These are phyloP conservation scores for Oenanthe sinensis DNA, from an alignment of 129 eudicot genomes.

Conservation along the genomic window DNA sequence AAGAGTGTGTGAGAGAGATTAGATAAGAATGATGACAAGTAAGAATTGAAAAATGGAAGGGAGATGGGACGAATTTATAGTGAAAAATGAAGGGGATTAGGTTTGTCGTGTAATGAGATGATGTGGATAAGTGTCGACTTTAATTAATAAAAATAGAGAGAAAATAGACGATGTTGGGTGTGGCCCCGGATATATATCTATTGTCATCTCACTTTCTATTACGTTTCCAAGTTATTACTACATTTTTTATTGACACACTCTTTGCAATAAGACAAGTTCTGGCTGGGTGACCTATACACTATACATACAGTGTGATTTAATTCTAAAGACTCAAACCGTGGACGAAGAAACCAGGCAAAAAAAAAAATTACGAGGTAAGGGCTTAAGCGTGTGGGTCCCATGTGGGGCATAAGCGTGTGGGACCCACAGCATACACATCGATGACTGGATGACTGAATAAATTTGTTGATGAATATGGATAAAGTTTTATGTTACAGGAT, in stretches of 20 bases:
- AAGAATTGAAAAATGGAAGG: not conserved
- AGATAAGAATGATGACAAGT: not conserved
- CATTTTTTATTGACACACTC: too few species aligned
- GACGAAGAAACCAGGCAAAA: not conserved
- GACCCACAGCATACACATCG: too few species aligned
- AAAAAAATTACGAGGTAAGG: not conserved
- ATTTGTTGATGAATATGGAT: not conserved
- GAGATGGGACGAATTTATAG: slow-evolving; percentile 28
- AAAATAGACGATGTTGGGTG: not conserved
- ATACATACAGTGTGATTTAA: too few species aligned
- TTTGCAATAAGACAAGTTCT: not conserved
- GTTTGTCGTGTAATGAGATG: slow-evolving; percentile 10
- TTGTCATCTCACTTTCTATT: not conserved
- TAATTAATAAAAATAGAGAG: too few species aligned
- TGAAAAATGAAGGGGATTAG: not conserved
- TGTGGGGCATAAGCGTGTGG: too few species aligned
- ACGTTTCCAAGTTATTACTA: not conserved
- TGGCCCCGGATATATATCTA: not conserved
- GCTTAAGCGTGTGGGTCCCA: not conserved
- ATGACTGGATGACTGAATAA: not conserved
- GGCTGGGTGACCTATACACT: too few species aligned
- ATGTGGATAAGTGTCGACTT: not conserved
- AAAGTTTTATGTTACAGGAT: not conserved
- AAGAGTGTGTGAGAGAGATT: not conserved
- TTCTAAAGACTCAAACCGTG: not conserved